phyloP scores from a whole-genome alignment of 495 filamentous ascomycete species.

The Neurospora discreta region DNA sequence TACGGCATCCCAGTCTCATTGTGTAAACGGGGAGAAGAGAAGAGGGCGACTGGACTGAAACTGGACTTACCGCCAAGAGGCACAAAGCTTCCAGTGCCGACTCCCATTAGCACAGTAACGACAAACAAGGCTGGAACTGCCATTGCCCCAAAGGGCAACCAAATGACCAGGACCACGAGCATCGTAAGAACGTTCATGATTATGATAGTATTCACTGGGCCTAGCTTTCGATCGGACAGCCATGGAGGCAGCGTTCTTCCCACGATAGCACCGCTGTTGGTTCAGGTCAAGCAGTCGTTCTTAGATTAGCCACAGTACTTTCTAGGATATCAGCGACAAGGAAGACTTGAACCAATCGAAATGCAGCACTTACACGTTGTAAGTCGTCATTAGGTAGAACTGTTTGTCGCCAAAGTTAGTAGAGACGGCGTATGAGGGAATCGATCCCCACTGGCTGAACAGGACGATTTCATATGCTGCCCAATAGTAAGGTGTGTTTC shows the following conservation, averaged over 20 bases:
- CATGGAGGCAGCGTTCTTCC: constrained; percentile 17
- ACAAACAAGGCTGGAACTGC: constrained; percentile 10
- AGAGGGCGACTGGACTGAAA: background rate
- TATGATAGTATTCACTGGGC: constrained; percentile 19
- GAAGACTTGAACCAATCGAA: background rate
- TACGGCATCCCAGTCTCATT: background rate
- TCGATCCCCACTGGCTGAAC: constrained; percentile 23
- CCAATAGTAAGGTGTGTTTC: background rate
- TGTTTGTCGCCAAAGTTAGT: constrained; percentile 13
- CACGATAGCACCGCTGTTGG: constrained; percentile 16
- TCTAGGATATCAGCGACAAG: background rate
- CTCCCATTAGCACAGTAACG: constrained; percentile 16
- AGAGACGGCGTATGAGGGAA: constrained; percentile 18
- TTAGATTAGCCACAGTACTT: background rate
- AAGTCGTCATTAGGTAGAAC: constrained; percentile 22
- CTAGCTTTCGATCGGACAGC: constrained; percentile 14
- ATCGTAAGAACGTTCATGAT: constrained; percentile 18
- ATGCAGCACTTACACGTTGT: constrained; percentile 18
- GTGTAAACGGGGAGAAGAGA: background rate
- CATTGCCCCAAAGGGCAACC: constrained; percentile 16
- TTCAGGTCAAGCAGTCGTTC: background rate
- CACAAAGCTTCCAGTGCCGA: constrained; percentile 20
- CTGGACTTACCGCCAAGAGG: constrained; percentile 16
- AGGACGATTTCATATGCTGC: constrained; percentile 19
- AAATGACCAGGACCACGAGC: constrained; percentile 9